Evolutionary conservation across 331 rosid genomes (phyloP), one percentile per base, ranked within the genome.

Genomic region (Malus hybrid): DNA sequence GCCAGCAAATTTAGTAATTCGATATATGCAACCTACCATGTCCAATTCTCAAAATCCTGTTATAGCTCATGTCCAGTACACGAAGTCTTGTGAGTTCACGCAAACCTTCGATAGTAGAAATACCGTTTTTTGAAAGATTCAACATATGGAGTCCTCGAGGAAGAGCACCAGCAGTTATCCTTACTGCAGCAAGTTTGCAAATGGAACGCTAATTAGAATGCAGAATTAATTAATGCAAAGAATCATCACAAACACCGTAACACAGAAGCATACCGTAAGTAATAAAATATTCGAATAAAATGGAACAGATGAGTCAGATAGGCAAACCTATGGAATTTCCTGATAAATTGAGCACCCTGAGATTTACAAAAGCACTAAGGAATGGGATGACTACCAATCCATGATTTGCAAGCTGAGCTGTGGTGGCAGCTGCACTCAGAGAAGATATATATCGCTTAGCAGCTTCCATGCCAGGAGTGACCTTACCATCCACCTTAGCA

Each of bases 61-160:
- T 95, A 87, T 89, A 90, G 85, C 97, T 90, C 81, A 95, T 86
- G 87, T 95, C 92, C 72, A 95, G 80, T 33, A 89, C 83, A 22
- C 99, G 96, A 54, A 95, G 97, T 39, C 99, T 84, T 2, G 96
- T 89, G 80, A 92, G 97, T 79, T 95, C 99, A 6, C 99, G 97
- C 29, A 95, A 70, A 31, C 99, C 99, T 82, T 95, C 97, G n/a
- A 95, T 90, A 2, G 75, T 75, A 15, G 97, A 75, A 36, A 95
- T 86, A 67, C 81, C 85, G 82, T 95, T 95, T 78, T 86, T 95
- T 0, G 99, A 95, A 79, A 95, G 88, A 85, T 95, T 95, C 87
- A 95, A 73, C 34, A 80, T 71, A 69, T 95, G 99, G 42, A 95
- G 93, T 73, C 99, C 97, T 29, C 97, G 91, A 59, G 99, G 99